Evolutionary conservation across 495 filamentous ascomycete genomes (phyloP).

Genomic region (Xylaria sp.): DNA sequence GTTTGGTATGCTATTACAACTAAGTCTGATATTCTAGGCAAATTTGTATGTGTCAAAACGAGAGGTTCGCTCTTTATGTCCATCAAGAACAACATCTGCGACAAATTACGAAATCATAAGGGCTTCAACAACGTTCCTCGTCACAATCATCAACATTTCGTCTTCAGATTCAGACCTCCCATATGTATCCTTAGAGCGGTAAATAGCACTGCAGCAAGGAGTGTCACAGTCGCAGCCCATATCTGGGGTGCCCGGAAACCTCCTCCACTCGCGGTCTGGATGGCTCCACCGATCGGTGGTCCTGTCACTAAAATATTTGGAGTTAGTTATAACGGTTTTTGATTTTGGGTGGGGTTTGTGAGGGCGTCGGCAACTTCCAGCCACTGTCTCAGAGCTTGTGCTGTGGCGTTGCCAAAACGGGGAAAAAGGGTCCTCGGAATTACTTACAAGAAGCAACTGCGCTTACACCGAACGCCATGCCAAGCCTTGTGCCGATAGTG

Average conservation of each 20-base stretch:
- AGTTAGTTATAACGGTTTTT: background rate
- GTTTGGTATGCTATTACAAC: background rate
- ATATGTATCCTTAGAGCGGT: slow-evolving; percentile 51
- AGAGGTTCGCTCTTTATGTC: background rate
- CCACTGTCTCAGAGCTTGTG: no score
- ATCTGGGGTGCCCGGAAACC: slow-evolving; percentile 66
- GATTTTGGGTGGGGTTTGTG: background rate
- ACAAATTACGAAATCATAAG: slow-evolving; percentile 25
- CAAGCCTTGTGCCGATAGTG: slow-evolving; percentile 69
- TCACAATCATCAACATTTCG: background rate
- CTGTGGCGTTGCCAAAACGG: no score
- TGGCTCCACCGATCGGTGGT: slow-evolving; percentile 69
- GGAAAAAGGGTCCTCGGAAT: no score
- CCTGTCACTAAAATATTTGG: slow-evolving; percentile 56
- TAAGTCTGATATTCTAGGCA: background rate
- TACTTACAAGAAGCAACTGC: slow-evolving; percentile 60
- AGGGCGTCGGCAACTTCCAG: background rate
- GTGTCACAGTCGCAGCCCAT: slow-evolving; percentile 55
- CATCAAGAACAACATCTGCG: slow-evolving; percentile 31
- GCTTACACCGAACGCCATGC: slow-evolving; percentile 72
- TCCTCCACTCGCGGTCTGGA: slow-evolving; percentile 54
- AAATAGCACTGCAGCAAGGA: slow-evolving; percentile 51
- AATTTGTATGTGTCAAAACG: background rate
- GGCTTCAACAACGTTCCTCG: background rate
- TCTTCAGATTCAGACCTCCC: slow-evolving; percentile 30